Conservation (phyloP, 108 stramenopile species). For the Conticribra weissflogii region DNA sequence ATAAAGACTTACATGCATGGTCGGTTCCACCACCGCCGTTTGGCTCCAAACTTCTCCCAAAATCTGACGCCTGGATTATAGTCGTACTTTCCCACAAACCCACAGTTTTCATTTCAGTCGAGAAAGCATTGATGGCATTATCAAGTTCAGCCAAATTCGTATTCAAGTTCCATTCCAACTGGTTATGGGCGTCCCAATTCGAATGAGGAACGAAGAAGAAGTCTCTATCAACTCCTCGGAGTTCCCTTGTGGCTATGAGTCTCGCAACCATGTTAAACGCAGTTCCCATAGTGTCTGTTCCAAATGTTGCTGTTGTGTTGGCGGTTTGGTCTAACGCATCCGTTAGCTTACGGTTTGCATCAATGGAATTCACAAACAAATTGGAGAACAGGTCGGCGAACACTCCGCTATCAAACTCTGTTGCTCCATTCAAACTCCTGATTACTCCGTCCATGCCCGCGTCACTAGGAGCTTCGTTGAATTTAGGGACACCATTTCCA, state of each 20-base stretch:
- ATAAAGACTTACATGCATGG: too few species aligned
- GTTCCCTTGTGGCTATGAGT: conserved; percentile 38
- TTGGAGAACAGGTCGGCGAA: conserved; percentile 63
- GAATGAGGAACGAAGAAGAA: conserved; percentile 56
- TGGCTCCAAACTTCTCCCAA: conserved; percentile 69
- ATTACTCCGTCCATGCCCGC: conserved; percentile 30
- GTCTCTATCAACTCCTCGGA: conserved; percentile 42
- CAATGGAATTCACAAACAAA: conserved; percentile 35
- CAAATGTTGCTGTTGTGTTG: too few species aligned
- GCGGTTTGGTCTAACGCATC: too few species aligned
- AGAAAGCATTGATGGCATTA: conserved; percentile 54
- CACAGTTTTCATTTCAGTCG: conserved; percentile 49
- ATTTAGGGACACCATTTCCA: conserved; percentile 30
- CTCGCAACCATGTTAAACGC: conserved; percentile 34
- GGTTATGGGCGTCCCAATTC: conserved; percentile 59
- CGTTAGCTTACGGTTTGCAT: too few species aligned
- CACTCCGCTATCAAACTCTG: conserved; percentile 32
- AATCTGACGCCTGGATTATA: conserved; percentile 65
- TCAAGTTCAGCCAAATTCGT: conserved; percentile 47
- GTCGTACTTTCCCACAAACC: conserved; percentile 58
- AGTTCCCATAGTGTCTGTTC: too few species aligned
- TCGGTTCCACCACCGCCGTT: conserved; percentile 75
- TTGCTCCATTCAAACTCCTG: conserved; percentile 45
- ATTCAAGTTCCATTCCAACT: conserved; percentile 17
- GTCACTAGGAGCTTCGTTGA: conserved; percentile 27